A percentile compares a stretch with the other conserved stretches of the same genome.
Conservation (phyloP, 2,329 filamentous ascomycete genomes). For the Tolypocladium ovalisporum region DNA sequence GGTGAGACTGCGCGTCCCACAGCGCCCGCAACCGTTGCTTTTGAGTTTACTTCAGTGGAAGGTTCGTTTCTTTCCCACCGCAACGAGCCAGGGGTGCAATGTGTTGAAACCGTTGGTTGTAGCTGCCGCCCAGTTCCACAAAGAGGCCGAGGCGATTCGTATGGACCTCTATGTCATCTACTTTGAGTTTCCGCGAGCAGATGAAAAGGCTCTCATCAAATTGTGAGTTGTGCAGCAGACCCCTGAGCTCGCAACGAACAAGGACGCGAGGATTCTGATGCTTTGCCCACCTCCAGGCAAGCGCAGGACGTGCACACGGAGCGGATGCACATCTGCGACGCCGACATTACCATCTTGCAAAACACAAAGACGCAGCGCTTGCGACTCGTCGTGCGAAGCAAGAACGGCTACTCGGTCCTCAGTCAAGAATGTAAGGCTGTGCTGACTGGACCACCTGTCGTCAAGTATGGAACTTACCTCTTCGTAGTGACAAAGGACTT, state of each 20-base stretch:
- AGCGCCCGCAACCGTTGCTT: neutral
- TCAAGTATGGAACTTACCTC: neutral
- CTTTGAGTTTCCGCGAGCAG: neutral
- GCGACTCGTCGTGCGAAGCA: constrained; percentile 2
- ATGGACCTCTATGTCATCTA: constrained; percentile 4
- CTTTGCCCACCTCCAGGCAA: neutral
- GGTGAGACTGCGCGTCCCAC: neutral
- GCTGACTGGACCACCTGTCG: neutral
- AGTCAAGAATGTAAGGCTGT: constrained; percentile 1
- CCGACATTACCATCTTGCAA: constrained; percentile 3
- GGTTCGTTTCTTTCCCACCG: neutral
- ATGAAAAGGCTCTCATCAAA: neutral
- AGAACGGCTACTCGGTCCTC: constrained; percentile 1
- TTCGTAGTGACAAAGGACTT: neutral
- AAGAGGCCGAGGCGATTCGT: constrained; percentile 1
- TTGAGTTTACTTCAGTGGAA: neutral
- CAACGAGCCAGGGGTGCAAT: neutral
- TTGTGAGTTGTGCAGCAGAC: neutral
- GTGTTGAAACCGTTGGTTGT: neutral
- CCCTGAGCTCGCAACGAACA: neutral
- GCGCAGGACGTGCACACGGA: constrained; percentile 3
- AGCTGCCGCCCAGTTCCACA: neutral
- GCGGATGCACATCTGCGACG: constrained; percentile 4
- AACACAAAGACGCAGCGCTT: neutral
- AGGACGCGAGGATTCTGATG: neutral